Conservation (phyloP, 2,329 filamentous ascomycete species). For the Metarhizium anisopliae region DNA sequence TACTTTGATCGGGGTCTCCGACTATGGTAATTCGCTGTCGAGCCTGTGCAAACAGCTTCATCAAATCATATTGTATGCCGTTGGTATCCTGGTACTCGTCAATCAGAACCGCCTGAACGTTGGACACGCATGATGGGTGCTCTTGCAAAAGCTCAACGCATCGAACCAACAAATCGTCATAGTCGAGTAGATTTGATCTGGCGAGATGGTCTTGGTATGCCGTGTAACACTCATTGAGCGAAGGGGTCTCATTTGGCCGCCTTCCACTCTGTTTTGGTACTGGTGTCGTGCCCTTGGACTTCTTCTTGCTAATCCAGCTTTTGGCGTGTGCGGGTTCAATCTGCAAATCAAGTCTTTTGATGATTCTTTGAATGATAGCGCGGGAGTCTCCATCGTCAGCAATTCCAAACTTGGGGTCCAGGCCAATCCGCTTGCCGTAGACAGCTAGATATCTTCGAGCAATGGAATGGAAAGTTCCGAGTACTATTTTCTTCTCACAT, state of each 20-base stretch:
- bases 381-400: conserved; percentile 76
- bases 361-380: conserved; percentile 72
- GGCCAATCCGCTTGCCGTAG: conserved; percentile 77
- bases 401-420: conserved; percentile 80
- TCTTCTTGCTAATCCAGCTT: conserved; percentile 64
- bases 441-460: conserved; percentile 72
- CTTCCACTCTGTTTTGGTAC: conserved; percentile 28
- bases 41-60: conserved; percentile 73
- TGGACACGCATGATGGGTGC: conserved; percentile 73
- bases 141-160: conserved; percentile 70
- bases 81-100: conserved; percentile 99
- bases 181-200: conserved; percentile 78
- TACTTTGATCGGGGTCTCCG: conserved; percentile 94
- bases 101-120: conserved; percentile 84
- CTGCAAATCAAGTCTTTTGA: conserved; percentile 60
- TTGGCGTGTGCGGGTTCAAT: conserved; percentile 65
- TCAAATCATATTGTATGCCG: conserved; percentile 86
- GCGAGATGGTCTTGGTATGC: conserved; percentile 73
- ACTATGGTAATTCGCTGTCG: conserved; percentile 81
- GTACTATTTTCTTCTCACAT: conserved; percentile 64
- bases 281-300: conserved; percentile 44
- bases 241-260: conserved; percentile 33
- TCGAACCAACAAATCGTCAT: conserved; percentile 81
- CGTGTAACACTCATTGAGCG: conserved; percentile 58
- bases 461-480: conserved; percentile 95